These are phyloP conservation scores for Chalciporus sphaerocephalus DNA, from an alignment of 768 basidiomycete species.

Conservation along the genomic window DNA sequence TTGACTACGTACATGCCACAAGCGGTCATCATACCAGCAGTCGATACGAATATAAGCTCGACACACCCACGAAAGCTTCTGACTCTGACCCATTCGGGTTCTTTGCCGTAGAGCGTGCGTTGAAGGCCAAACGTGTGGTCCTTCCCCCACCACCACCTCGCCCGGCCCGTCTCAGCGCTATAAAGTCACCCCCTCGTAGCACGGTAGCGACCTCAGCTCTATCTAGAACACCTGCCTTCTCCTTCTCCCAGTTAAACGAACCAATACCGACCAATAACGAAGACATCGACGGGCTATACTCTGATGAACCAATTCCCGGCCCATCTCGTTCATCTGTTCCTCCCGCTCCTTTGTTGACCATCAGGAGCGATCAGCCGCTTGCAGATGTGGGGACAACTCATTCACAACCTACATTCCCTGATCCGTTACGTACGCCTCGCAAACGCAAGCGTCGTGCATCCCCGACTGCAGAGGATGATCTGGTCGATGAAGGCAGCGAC, in stretches of 20 bases:
- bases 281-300: constrained; percentile 35
- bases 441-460: constrained; percentile 24
- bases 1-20: constrained; percentile 7
- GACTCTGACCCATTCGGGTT: constrained; percentile 57
- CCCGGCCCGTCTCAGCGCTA: constrained; percentile 7
- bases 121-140: constrained; percentile 41
- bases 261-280: constrained; percentile 30
- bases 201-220: constrained; percentile 12
- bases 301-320: constrained; percentile 29
- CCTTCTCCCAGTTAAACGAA: constrained; percentile 36
- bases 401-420: constrained; percentile 16
- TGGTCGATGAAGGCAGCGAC: constrained; percentile 8
- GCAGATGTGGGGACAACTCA: constrained; percentile 2
- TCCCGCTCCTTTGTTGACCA: constrained; percentile 22
- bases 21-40: constrained; percentile 5
- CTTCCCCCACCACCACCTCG: constrained; percentile 4
- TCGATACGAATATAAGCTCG: constrained; percentile 19
- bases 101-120: constrained; percentile 47
- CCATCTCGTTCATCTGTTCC: constrained; percentile 19
- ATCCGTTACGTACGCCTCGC: constrained; percentile 31
- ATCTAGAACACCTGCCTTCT: constrained; percentile 12
- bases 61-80: constrained; percentile 21
- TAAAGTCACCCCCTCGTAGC: constrained; percentile 21
- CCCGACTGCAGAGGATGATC: neutral
- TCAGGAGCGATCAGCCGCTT: constrained; percentile 16